Evolutionary conservation across 768 basidiomycete species (phyloP), one percentile per base, ranked within the genome.

Genomic region (Tylopilus sp.): DNA sequence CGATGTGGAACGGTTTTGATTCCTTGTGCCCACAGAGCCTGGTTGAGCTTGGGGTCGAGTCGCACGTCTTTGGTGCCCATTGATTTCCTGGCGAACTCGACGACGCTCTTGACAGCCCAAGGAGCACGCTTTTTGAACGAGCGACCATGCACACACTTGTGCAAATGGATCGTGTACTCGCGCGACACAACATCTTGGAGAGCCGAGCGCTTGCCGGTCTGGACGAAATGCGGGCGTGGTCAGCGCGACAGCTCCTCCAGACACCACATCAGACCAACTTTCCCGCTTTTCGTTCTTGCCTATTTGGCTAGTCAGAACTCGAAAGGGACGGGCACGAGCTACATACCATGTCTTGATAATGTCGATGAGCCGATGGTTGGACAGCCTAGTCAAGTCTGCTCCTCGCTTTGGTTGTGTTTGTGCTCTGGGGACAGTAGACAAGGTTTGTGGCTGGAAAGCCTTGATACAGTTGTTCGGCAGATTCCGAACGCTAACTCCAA

Each of bases 91-190:
- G 97, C 94, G 67, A 99, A 99, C 48, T 82, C 81, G 65, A 92
- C 77, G 61, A 98, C 86, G 59, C 92, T 89, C 79, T 98, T 98
- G 75, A 98, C 83, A 62, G 94, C 97, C 78, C 85, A 87, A 22
- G 97, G 97, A 17, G 97, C 93, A 63, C 95, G 88, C 83, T 96
- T 96, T 79, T 98, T 98, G 83, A 97, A 98, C 38, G 89, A 87
- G 55, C 87, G 83, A 63, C 88, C 91, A 74, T 93, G 91, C 38
- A 94, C 92, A 62, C 76, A 86, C 75, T 96, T 97, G 86, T 97
- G 93, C 36, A 98, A 78, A 76, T 97, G 92, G 80, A 98, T 89
- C 68, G 96, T 98, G 87, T 98, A 97, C 74, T 99, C 96, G 68
- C 95, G 87, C 61, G 95, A 90, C 60, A 98, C 96, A 76, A 98